Evolutionary conservation across 2,329 filamentous ascomycete genomes (phyloP).

Genomic region (Arthrocladium fulminans): DNA sequence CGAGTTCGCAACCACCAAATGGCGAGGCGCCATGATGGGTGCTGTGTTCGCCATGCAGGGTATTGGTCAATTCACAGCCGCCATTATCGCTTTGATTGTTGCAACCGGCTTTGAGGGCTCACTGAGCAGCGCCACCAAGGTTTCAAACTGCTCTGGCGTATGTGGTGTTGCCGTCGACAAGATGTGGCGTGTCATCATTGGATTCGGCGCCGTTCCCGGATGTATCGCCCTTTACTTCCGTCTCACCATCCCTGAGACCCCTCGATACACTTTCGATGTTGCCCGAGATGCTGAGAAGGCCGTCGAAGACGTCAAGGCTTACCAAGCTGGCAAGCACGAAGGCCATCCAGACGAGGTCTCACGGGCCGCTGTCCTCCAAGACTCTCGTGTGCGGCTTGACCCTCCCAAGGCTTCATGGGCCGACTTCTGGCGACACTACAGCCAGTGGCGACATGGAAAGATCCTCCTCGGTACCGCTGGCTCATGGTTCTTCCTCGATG

Average conservation of each 20-base stretch:
- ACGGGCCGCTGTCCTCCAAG: constrained; percentile 50
- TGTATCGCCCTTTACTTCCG: constrained; percentile 78
- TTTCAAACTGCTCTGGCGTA: constrained; percentile 50
- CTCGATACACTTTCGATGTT: constrained; percentile 79
- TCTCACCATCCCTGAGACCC: constrained; percentile 78
- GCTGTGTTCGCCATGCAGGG: constrained; percentile 83
- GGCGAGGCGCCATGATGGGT: constrained; percentile 80
- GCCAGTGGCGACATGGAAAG: constrained; percentile 60
- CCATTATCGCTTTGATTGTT: constrained; percentile 66
- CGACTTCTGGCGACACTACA: constrained; percentile 65
- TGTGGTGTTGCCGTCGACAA: constrained; percentile 70
- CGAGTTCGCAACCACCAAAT: constrained; percentile 71
- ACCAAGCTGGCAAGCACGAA: constrained; percentile 56
- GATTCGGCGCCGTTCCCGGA: constrained; percentile 70
- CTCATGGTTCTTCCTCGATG: constrained; percentile 76
- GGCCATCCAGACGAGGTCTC: constrained; percentile 58
- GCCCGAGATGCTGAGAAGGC: constrained; percentile 66
- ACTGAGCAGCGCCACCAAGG: constrained; percentile 44
- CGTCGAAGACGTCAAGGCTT: constrained; percentile 63
- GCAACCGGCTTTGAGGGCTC: constrained; percentile 62
- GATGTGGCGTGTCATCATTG: constrained; percentile 78
- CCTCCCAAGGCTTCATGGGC: constrained; percentile 61
- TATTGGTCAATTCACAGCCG: constrained; percentile 67
- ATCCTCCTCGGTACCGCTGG: constrained; percentile 70
- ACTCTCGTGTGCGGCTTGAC: constrained; percentile 47